Percentiles rank a stretch among this genome's conserved stretches.
Conservation (phyloP, 306 rosid species). For the Sesbania bispinosa region DNA sequence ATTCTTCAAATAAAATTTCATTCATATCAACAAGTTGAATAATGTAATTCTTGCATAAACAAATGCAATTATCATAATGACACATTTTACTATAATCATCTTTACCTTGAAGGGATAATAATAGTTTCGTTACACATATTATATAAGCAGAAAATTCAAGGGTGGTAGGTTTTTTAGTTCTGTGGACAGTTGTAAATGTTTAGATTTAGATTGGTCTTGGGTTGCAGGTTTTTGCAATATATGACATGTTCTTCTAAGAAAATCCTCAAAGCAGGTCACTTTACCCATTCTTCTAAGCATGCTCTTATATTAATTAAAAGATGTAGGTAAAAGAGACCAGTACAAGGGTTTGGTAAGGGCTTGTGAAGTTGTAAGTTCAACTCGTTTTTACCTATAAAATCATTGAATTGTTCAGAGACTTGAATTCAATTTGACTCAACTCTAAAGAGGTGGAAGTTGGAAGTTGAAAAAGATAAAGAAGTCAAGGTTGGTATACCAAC, state of each 20-base stretch:
- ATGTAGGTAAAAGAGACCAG: not conserved
- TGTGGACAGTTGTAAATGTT: too few relatives aligned
- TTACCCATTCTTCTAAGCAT: not conserved
- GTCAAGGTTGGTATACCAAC: constrained; percentile 56
- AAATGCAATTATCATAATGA: too few relatives aligned
- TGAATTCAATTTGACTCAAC: constrained; percentile 18
- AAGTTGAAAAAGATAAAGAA: not conserved
- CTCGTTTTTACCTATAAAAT: not conserved
- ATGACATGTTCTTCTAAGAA: not conserved
- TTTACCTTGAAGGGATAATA: too few relatives aligned
- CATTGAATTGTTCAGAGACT: not conserved
- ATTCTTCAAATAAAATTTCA: too few relatives aligned
- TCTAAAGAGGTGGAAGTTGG: not conserved
- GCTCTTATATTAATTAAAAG: not conserved
- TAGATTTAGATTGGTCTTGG: not conserved
- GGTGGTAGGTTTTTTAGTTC: too few relatives aligned
- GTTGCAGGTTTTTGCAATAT: not conserved
- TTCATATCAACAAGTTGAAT: too few relatives aligned
- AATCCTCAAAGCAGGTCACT: not conserved
- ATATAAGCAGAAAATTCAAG: too few relatives aligned
- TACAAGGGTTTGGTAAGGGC: constrained; percentile 33
- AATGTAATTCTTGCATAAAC: too few relatives aligned
- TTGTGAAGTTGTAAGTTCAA: constrained; percentile 6
- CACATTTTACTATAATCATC: too few relatives aligned
- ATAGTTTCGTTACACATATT: too few relatives aligned